Evolutionary conservation across 768 basidiomycete genomes (phyloP).

Genomic region (Porphyrellus cyaneotinctus): DNA sequence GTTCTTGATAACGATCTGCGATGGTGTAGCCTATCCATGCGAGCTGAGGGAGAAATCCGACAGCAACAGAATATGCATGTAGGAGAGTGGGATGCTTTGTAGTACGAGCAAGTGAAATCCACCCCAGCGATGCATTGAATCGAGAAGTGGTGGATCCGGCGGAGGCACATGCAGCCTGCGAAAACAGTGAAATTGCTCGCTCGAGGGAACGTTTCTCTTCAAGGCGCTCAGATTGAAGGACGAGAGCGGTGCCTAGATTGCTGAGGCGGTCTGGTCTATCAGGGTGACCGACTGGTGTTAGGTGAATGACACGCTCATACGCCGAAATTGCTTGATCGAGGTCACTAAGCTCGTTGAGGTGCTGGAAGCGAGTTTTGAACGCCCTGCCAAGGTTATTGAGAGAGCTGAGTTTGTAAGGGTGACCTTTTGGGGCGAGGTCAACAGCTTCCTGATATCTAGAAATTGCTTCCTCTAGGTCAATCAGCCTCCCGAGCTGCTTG

Average conservation of each 20-base stretch:
- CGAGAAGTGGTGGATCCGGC: background rate
- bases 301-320: background rate
- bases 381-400: background rate
- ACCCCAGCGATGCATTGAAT: background rate
- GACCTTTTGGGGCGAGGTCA: background rate
- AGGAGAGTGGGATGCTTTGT: background rate
- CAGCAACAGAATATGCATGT: background rate
- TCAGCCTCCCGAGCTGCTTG: background rate
- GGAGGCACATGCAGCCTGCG: background rate
- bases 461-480: constrained; percentile 1
- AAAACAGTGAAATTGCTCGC: background rate
- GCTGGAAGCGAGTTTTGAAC: background rate
- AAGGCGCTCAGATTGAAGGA: background rate
- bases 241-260: background rate
- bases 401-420: background rate
- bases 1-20: background rate
- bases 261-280: background rate
- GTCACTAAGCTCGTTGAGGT: background rate
- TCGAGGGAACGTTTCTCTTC: background rate
- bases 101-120: background rate
- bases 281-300: background rate
- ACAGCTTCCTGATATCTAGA: background rate
- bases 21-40: background rate
- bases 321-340: constrained; percentile 6
- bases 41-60: constrained; percentile 18